These are phyloP conservation scores for Gracilaria gracilis DNA, from an alignment of 23 red algal species.

Conservation along the genomic window DNA sequence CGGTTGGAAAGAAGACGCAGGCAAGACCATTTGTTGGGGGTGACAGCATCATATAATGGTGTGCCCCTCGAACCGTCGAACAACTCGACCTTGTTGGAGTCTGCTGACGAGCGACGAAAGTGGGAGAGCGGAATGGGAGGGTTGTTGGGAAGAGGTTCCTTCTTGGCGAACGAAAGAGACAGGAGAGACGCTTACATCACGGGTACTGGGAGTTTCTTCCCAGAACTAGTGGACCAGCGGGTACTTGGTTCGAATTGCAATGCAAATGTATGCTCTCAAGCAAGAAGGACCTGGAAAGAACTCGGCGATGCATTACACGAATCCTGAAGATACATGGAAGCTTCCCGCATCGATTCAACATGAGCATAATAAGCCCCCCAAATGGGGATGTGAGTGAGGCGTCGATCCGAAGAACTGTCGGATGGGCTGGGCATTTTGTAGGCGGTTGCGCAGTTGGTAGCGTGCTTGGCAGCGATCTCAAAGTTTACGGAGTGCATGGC, in stretches of 20 bases:
- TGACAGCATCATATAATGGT: constrained; percentile 1
- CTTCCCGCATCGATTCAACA: neutral
- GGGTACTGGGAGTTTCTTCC: neutral
- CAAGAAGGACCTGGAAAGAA: neutral
- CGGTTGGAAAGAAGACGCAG: too few relatives aligned
- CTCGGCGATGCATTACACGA: too few relatives aligned
- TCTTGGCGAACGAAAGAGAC: neutral
- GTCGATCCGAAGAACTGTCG: constrained; percentile 18
- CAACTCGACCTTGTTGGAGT: constrained; percentile 3
- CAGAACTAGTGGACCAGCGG: neutral
- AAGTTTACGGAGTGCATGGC: neutral
- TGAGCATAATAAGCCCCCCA: neutral
- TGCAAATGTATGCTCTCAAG: neutral
- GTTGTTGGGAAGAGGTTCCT: constrained; percentile 1
- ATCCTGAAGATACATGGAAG: neutral
- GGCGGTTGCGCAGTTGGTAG: constrained; percentile 40
- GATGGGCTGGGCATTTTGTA: constrained; percentile 29
- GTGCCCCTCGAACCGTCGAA: constrained; percentile 27
- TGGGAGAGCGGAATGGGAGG: constrained; percentile 30
- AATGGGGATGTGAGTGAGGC: constrained; percentile 1
- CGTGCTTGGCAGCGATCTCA: constrained; percentile 13
- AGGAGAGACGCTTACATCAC: neutral
- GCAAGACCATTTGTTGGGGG: too few relatives aligned
- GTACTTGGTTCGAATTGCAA: neutral
- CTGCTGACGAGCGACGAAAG: neutral